Base-by-base conservation (phyloP, 148 eudicot species). In the Vaccinium myrtillus region DNA sequence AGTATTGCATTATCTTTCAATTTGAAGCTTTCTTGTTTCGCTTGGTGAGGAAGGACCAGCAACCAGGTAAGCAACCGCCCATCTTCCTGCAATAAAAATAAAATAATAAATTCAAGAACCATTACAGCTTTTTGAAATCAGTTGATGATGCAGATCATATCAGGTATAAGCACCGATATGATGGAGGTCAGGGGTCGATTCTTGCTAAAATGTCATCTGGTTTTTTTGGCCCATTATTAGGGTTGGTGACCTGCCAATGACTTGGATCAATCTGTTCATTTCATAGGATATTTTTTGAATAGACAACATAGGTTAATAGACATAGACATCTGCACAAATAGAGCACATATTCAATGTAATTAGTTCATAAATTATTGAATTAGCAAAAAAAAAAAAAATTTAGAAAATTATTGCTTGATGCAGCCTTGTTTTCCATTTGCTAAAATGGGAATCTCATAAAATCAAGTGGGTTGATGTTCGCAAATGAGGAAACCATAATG, bases 31-130 rank as follows among this genome's bases (percentile, higher is more conserved):
- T 27, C 27, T 18, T 81, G 48, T 30, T 77, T 36, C 43, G 69
- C 78, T 65, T 25, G 49, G 32, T 30, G 61, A 78, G 70, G 69
- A 77, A 82, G 56, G 78, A 55, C 61, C 81, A 63, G 81, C 76
- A 86, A 53, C 71, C 73, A 27, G 56, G 46, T 69, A 23, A 55
- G 16, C 75, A 55, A 39, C 71, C 83, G n/a, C 30, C 25, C 9
- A 21, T 82, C 25, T 78, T 78, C 85, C 87, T 86, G 85, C 82
- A 77, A 25, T 27, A 27, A 30, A 0, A 43, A 2, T 36, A 2
- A 32, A 32, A 36, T 36, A 25, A 77, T 25, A 8, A 80, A 81
- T 18, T 48, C 70, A 53, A 55, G 7, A 15, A 76, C 46, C 36
- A 65, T 65, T 23, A 65, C 71, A 23, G 36, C 10, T 4, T 1